Evolutionary conservation across 805 yeast genomes (phyloP), one percentile per base, ranked within the genome.

Genomic region (Yamadazyma scolyti): DNA sequence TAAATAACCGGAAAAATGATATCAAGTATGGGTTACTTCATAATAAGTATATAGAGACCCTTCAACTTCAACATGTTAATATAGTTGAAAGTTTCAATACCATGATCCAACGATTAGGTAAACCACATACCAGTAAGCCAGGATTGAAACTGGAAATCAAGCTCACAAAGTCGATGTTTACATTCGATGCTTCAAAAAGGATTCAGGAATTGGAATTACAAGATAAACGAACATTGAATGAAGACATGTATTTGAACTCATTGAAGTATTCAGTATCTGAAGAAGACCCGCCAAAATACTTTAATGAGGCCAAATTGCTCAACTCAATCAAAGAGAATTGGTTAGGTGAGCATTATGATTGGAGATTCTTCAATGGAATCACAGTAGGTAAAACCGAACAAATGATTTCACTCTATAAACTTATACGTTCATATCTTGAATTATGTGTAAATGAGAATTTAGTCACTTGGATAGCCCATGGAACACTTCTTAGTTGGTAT

Each of bases 401-500:
- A 24, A 55, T 58, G 3, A 43, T 61, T 2, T 29, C 45, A n/a
- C 44, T 77, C 17, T 79, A 75, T 44, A 62, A 79, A 18, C 39
- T 75, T 30, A 52, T 74, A 4, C 59, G 78, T 31, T 74, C 73
- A 3, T 77, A 75, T 64, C 58, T 75, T 22, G 56, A 69, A 27
- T 75, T 77, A 39, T 47, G 75, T 16, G 50, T 57, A 19, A 54
- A 66, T 3, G 53, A 64, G 27, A 75, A 75, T 2, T 39, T 76
- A 6, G 53, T 62, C 7, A 65, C 82, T 4, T 78, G 82, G 84
- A 58, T 78, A 6, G 82, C 82, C 1, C 84, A 79, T 48, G 87
- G 87, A 2, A 59, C 82, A 1, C 57, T 79, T 40, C 60, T 77
- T 23, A 76, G 81, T 8, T 77, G 82, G 74, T 60, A 74, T 41